Percentiles rank a stretch among this genome's conserved stretches.
Conservation (phyloP, 1,284 basidiomycete genomes). For the Leucoagaricus sp. region DNA sequence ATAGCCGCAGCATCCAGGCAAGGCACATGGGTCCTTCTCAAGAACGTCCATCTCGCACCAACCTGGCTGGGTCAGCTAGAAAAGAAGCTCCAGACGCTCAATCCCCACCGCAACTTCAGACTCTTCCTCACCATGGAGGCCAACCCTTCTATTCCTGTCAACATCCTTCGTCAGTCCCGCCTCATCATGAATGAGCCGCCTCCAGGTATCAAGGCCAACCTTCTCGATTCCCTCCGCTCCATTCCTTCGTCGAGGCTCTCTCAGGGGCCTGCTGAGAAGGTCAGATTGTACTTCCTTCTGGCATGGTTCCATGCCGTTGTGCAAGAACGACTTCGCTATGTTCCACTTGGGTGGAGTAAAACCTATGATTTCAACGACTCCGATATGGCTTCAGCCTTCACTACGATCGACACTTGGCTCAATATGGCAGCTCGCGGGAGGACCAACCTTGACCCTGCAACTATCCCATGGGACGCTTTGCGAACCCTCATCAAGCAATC, state of each 20-base stretch:
- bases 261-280: constrained; percentile 89
- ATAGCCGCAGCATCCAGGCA: constrained; percentile 89
- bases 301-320: constrained; percentile 98
- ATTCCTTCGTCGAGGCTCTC: constrained; percentile 71
- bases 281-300: constrained; percentile 90
- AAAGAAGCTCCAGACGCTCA: constrained; percentile 93
- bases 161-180: constrained; percentile 92
- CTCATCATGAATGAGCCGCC: constrained; percentile 98
- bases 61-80: constrained; percentile 94
- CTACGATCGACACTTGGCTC: constrained; percentile 91
- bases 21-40: constrained; percentile 92
- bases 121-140: constrained; percentile 97
- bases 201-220: constrained; percentile 92
- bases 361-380: constrained; percentile 98
- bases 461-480: constrained; percentile 92
- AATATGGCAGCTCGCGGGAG: constrained; percentile 79
- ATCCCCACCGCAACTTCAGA: constrained; percentile 87
- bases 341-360: constrained; percentile 94
- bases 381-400: constrained; percentile 91
- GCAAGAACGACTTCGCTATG: constrained; percentile 93
- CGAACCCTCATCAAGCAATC: constrained; percentile 91
- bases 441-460: constrained; percentile 87
- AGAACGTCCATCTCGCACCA: constrained; percentile 95
- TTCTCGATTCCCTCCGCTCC: constrained; percentile 86
- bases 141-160: constrained; percentile 90